Evolutionary conservation across 2,329 filamentous ascomycete genomes (phyloP).

Genomic region (Chlorencoelia australis): DNA sequence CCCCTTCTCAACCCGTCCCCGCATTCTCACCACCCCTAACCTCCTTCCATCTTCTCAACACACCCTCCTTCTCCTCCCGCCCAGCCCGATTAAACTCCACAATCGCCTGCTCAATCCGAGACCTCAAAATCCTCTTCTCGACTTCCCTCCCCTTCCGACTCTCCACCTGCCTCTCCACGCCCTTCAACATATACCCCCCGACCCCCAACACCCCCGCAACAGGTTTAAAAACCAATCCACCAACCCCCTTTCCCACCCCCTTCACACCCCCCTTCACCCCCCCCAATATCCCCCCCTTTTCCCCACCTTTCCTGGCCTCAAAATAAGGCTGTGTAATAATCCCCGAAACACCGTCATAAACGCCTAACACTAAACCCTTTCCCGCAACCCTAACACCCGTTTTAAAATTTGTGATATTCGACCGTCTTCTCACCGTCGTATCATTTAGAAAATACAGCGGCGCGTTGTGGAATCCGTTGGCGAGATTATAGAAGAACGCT

Average conservation of each 20-base stretch:
- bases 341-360: slow-evolving; percentile 57
- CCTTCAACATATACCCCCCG: slow-evolving; percentile 53
- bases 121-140: slow-evolving; percentile 42
- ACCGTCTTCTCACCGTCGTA: slow-evolving; percentile 54
- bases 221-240: slow-evolving; percentile 27
- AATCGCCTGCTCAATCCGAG: slow-evolving; percentile 49
- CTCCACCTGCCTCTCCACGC: slow-evolving; percentile 48
- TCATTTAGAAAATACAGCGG: slow-evolving; percentile 65
- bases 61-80: slow-evolving; percentile 24
- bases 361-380: slow-evolving; percentile 50
- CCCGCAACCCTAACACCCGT: slow-evolving; percentile 45
- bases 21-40: background rate
- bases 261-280: slow-evolving; percentile 3
- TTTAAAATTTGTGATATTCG: slow-evolving; percentile 50
- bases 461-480: slow-evolving; percentile 62
- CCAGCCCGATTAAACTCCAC: slow-evolving; percentile 32
- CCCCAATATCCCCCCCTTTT: slow-evolving; percentile 2
- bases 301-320: slow-evolving; percentile 32
- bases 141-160: slow-evolving; percentile 44
- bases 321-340: slow-evolving; percentile 48
- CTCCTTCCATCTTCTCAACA: background rate
- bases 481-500: slow-evolving; percentile 31
- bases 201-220: slow-evolving; percentile 51
- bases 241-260: slow-evolving; percentile 4
- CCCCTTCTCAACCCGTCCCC: background rate